Evolutionary conservation across 345 rosid genomes (phyloP).

Genomic region (Carallia pectinifolia): DNA sequence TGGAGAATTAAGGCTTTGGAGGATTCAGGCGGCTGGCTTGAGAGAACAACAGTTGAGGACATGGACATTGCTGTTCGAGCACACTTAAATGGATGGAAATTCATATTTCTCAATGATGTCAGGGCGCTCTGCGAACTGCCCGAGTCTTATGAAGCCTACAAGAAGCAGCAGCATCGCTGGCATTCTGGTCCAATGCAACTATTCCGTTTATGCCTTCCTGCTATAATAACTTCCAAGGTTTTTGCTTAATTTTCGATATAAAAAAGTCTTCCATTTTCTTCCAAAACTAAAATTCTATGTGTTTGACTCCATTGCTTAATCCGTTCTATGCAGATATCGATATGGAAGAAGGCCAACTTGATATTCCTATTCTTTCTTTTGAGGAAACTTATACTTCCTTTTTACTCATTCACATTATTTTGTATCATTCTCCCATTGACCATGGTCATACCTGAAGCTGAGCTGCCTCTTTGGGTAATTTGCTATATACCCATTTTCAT

Average conservation of each 20-base stretch:
- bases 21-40: constrained; percentile 92
- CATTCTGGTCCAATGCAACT: constrained; percentile 97
- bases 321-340: constrained; percentile 52
- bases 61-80: constrained; percentile 95
- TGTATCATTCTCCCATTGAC: constrained; percentile 89
- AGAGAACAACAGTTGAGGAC: constrained; percentile 89
- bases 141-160: constrained; percentile 84
- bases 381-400: constrained; percentile 84
- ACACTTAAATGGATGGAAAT: constrained; percentile 83
- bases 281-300: no score
- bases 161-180: constrained; percentile 91
- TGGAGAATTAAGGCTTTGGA: constrained; percentile 87
- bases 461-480: constrained; percentile 81
- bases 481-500: constrained; percentile 78
- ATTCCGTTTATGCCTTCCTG: constrained; percentile 76
- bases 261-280: neutral
- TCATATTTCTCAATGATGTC: constrained; percentile 75
- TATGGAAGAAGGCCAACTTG: constrained; percentile 71
- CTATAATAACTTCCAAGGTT: constrained; percentile 74
- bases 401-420: constrained; percentile 89
- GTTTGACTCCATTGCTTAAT: neutral
- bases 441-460: constrained; percentile 88
- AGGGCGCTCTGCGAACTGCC: constrained; percentile 78
- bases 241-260: constrained; percentile 1
- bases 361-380: constrained; percentile 82